Conservation (phyloP, 352 stramenopile species). For the Globisporangium takayamanum region DNA sequence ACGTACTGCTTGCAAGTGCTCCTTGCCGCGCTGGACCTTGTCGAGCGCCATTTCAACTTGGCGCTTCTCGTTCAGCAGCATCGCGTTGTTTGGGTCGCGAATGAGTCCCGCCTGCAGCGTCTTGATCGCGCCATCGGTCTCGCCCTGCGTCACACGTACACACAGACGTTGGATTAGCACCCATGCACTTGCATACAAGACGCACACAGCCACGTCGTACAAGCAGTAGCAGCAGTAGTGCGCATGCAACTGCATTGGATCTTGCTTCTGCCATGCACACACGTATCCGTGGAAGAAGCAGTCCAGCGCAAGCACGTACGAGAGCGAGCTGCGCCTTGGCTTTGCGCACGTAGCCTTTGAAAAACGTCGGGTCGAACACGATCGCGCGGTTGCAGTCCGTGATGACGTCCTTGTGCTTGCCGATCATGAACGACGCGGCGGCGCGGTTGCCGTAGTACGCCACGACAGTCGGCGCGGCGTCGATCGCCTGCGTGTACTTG, state of each 20-base stretch:
- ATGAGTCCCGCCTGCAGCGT: constrained; percentile 68
- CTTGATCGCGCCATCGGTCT: constrained; percentile 64
- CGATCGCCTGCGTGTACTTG: constrained; percentile 89
- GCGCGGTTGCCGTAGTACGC: constrained; percentile 89
- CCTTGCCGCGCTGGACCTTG: constrained; percentile 65
- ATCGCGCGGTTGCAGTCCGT: constrained; percentile 88
- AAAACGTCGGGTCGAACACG: constrained; percentile 84
- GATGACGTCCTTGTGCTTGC: constrained; percentile 86
- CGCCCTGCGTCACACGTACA: constrained; percentile 32
- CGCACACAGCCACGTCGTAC: neutral
- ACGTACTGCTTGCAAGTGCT: constrained; percentile 58
- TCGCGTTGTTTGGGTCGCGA: constrained; percentile 75
- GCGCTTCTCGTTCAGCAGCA: constrained; percentile 67
- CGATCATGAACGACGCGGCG: constrained; percentile 88
- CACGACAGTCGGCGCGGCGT: constrained; percentile 73
- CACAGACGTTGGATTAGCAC: neutral
- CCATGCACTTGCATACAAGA: no score
- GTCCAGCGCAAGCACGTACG: constrained; percentile 21
- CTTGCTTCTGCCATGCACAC: no score
- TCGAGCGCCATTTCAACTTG: constrained; percentile 76
- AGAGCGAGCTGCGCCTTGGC: constrained; percentile 81
- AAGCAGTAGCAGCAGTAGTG: neutral
- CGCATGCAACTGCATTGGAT: neutral
- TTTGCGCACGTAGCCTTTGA: constrained; percentile 90
- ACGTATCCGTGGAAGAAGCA: neutral